Base-by-base conservation (phyloP, 768 basidiomycete genomes). In the Boletus subcaerulescens region DNA sequence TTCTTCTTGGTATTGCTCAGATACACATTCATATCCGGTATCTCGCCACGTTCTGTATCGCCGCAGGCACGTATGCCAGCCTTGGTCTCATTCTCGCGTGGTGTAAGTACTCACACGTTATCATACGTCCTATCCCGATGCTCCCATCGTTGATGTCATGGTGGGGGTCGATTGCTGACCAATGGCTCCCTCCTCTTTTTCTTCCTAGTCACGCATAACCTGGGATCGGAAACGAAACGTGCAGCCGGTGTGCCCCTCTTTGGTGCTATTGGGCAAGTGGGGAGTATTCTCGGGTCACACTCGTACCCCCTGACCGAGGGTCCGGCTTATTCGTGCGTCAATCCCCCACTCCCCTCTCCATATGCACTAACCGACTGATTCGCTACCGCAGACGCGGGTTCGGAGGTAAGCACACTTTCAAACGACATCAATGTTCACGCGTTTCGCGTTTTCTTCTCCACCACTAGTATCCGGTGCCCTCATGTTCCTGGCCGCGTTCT, bases 41-140 rank as follows among this genome's bases (percentile, higher is more conserved):
- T 51, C 73, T 78, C 39, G 76, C 78, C 15, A 75, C 73, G 11
- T 80, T 80, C 62, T 75, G 68, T 46, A 71, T 80, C 40, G 73
- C 76, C 0, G 67, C 73, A n/a, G 78, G 78, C 44, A 79, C 77
- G 7, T 79, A 80, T 55, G 65, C 77, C 6, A 72, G 72, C 22
- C 71, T 81, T 17, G 79, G 76, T 13, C 65, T 80, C 45, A 62
- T 76, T 50, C 71, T 78, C 22, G 76, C 80, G 2, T 80, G 79
- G 79, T 80, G 78, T 78, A 62, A 54, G 76, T 67, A 42, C 33
- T 10, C 24, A 31, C 24, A 31, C 13, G 13, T 33, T 29, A 24
- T 18, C 35, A 26, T 20, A 5, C 7, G 22, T 42, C 33, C 8
- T 35, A 33, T 33, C 12, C 14, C 33, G 33, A 33, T 33, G 33